Evolutionary conservation across 108 stramenopile genomes (phyloP).

Genomic region (Pseudonitzschia delicatissima): DNA sequence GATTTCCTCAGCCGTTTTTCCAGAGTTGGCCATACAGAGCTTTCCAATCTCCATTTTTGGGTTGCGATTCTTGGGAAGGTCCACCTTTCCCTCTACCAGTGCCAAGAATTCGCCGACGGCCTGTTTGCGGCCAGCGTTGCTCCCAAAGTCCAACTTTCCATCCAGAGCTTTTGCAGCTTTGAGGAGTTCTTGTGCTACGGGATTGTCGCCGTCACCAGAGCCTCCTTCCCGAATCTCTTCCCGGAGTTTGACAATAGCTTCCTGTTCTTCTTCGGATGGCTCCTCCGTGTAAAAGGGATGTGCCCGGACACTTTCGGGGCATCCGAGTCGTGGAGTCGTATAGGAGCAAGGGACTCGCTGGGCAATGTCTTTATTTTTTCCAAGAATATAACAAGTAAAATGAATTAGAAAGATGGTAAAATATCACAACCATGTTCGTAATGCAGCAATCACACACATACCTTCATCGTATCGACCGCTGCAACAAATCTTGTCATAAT

Average conservation of each 20-base stretch:
- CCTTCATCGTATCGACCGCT: conserved; percentile 69
- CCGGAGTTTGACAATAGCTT: conserved; percentile 49
- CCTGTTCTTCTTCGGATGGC: conserved; percentile 61
- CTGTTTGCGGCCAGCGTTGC: conserved; percentile 22
- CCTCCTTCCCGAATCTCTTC: conserved; percentile 30
- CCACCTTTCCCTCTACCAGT: conserved; percentile 47
- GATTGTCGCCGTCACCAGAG: conserved; percentile 8
- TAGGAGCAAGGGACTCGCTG: conserved; percentile 28
- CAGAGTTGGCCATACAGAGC: conserved; percentile 43
- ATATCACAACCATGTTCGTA: neutral
- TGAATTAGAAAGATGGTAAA: neutral
- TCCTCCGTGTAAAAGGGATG: conserved; percentile 21
- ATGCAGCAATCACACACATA: neutral
- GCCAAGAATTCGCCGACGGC: conserved; percentile 39
- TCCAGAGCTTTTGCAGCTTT: conserved; percentile 33
- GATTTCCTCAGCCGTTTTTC: conserved; percentile 41
- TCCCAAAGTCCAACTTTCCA: conserved; percentile 23
- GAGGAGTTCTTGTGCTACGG: conserved; percentile 35
- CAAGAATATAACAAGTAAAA: neutral
- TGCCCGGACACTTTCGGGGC: neutral
- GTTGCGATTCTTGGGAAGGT: conserved; percentile 58
- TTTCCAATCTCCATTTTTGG: conserved; percentile 50
- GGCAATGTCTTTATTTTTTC: neutral
- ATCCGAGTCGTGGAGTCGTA: conserved; percentile 5
- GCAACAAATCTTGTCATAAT: conserved; percentile 40